phyloP scores from a whole-genome alignment of 192 early-diverging fungal genomes.

The Lobosporangium transversale region DNA sequence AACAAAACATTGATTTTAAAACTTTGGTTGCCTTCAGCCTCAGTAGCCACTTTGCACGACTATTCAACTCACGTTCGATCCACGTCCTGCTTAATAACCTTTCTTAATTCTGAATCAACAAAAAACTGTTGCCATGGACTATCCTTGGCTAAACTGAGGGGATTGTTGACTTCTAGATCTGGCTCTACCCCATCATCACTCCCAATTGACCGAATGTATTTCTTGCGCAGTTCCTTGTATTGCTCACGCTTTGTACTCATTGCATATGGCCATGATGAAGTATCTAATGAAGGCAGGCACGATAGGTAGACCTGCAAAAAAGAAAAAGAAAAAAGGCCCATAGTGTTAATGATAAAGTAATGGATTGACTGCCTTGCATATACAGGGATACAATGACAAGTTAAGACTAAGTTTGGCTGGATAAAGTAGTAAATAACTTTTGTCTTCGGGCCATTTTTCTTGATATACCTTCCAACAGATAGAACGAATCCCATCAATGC shows the following conservation, averaged over 20 bases:
- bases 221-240: slow-evolving; percentile 72
- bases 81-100: slow-evolving; percentile 91
- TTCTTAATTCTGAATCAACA: slow-evolving; percentile 83
- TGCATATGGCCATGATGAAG: slow-evolving; percentile 66
- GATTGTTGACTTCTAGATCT: slow-evolving; percentile 84
- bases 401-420: too few species aligned
- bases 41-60: too few species aligned
- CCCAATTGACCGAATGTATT: slow-evolving; percentile 66
- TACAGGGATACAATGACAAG: too few species aligned
- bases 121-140: slow-evolving; percentile 97
- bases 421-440: too few species aligned
- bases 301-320: slow-evolving; percentile 67
- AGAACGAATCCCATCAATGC: slow-evolving; percentile 61
- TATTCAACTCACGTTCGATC: slow-evolving; percentile 82
- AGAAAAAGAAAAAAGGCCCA: too few species aligned
- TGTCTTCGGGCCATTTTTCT: background rate
- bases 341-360: too few species aligned
- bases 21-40: too few species aligned
- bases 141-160: slow-evolving; percentile 86
- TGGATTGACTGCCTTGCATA: background rate
- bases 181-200: slow-evolving; percentile 56
- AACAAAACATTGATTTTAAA: too few species aligned
- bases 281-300: slow-evolving; percentile 61
- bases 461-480: slow-evolving; percentile 66
- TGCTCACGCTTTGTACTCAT: slow-evolving; percentile 71